phyloP scores from a whole-genome alignment of 371 early-diverging fungal species.

The Mucor ambiguus region DNA sequence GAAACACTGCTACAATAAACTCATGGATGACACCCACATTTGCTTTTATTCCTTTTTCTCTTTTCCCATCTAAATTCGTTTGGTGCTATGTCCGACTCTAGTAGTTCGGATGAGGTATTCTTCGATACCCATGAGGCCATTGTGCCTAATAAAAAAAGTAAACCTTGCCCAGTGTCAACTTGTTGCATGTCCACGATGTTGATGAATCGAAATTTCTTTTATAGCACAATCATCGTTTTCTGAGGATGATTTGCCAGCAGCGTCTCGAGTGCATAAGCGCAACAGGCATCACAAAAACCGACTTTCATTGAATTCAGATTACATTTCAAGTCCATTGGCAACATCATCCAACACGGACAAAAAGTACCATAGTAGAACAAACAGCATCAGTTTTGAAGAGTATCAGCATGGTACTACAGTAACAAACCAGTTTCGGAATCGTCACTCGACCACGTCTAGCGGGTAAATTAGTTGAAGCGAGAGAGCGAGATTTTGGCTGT shows the following conservation, averaged over 20 bases:
- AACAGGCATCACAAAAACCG: background rate
- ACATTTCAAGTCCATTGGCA: background rate
- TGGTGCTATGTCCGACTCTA: conserved; percentile 13
- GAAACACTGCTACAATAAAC: background rate
- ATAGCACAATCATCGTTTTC: background rate
- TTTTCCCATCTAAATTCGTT: background rate
- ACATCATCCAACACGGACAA: background rate
- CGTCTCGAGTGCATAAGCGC: background rate
- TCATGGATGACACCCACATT: background rate
- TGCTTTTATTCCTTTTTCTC: background rate
- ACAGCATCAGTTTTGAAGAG: conserved; percentile 17
- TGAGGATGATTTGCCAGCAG: background rate
- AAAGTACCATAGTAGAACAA: background rate
- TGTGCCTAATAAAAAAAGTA: background rate
- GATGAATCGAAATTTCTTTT: background rate
- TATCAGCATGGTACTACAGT: conserved; percentile 4
- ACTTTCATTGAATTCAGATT: background rate
- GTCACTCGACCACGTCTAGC: background rate
- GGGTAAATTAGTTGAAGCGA: background rate
- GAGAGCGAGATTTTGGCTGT: too few relatives aligned
- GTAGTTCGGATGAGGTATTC: conserved; percentile 7
- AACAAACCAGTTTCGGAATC: background rate
- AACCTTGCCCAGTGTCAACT: background rate
- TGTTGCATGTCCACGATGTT: too few relatives aligned
- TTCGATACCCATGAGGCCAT: conserved; percentile 2